Evolutionary conservation across 2,329 filamentous ascomycete genomes (phyloP), one percentile per base, ranked within the genome.

Genomic region (Calonectria pseudoturangicola): DNA sequence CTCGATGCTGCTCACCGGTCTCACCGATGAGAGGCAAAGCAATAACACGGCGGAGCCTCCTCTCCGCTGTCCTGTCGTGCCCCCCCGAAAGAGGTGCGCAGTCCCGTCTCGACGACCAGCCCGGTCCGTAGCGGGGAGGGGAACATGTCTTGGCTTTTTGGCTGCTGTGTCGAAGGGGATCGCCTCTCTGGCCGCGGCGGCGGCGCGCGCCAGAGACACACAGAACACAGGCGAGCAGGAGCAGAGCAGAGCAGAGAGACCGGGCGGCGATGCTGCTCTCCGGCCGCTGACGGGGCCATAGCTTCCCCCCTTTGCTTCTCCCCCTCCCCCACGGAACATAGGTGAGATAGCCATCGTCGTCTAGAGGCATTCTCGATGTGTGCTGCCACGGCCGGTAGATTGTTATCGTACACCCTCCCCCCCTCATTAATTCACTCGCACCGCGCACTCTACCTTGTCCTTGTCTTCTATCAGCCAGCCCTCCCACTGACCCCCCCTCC

Each of bases 1-100:
- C 36, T 39, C 28, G 30, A 8, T 4, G 18, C 12, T 12, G 30
- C 36, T 58, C 30, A 39, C 54, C 54, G 54, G 54, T 58, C 54
- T 36, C 30, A 58, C 30, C 54, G 54, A 58, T 58, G 54, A 58
- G 54, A 58, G 15, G 54, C 54, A 58, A 58, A 58, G 54, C 54
- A 58, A 58, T 36, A 6, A 10, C 33, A 12, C 30, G n/a, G 30
- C 54, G 21, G 36, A 58, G 36, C 18, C 18, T 45, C 43, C 18
- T 4, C 43, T 45, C 43, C 43, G 2, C 10, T 45, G 4, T 9
- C 12, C 13, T 18, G 15, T 21, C 21, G 21, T 21, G 21, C 21
- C 21, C 18, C 2, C 43, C 18, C 43, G 16, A 45, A 45, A 45
- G 43, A 45, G 16, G 43, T n/a, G 43, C 10, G 43, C 15, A 16